Percentiles rank a stretch among this genome's conserved stretches.
These are phyloP conservation scores for Silene uniflora DNA, from an alignment of 148 eudicot genomes.

Conservation along the genomic window DNA sequence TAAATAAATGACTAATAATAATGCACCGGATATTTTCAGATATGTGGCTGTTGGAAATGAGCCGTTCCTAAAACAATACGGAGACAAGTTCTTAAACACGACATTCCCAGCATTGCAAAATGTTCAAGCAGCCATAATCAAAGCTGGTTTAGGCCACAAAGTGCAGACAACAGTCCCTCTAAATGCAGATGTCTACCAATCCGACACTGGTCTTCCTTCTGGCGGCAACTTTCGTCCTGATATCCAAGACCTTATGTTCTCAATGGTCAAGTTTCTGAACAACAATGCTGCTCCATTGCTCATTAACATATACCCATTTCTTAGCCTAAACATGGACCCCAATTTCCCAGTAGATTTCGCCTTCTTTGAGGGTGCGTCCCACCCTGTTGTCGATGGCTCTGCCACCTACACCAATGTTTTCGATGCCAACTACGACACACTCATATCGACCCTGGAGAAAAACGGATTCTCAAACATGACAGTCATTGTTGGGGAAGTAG, in stretches of 20 bases:
- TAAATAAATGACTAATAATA: neutral
- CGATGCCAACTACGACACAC: constrained; percentile 91
- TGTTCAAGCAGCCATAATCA: constrained; percentile 83
- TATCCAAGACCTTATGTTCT: constrained; percentile 60
- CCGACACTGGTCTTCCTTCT: constrained; percentile 57
- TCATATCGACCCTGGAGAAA: constrained; percentile 68
- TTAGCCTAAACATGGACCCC: constrained; percentile 79
- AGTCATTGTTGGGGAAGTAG: constrained; percentile 86
- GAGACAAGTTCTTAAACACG: constrained; percentile 46
- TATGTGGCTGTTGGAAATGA: constrained; percentile 95
- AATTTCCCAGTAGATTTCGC: constrained; percentile 82
- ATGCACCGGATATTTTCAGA: constrained; percentile 31
- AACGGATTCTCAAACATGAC: constrained; percentile 58
- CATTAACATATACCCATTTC: constrained; percentile 90
- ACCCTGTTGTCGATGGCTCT: constrained; percentile 71
- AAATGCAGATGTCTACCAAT: constrained; percentile 81
- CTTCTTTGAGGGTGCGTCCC: constrained; percentile 60
- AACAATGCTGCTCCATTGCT: constrained; percentile 56
- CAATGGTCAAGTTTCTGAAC: constrained; percentile 58
- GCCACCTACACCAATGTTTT: constrained; percentile 69
- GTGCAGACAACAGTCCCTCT: constrained; percentile 82
- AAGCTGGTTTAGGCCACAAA: constrained; percentile 74
- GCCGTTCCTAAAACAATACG: constrained; percentile 79
- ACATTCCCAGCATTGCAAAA: constrained; percentile 82
- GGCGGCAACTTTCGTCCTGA: constrained; percentile 76